A percentile compares a stretch with the other conserved stretches of the same genome.
phyloP scores from a whole-genome alignment of 805 yeast genomes.

The Starmerella potacharoeniae region DNA sequence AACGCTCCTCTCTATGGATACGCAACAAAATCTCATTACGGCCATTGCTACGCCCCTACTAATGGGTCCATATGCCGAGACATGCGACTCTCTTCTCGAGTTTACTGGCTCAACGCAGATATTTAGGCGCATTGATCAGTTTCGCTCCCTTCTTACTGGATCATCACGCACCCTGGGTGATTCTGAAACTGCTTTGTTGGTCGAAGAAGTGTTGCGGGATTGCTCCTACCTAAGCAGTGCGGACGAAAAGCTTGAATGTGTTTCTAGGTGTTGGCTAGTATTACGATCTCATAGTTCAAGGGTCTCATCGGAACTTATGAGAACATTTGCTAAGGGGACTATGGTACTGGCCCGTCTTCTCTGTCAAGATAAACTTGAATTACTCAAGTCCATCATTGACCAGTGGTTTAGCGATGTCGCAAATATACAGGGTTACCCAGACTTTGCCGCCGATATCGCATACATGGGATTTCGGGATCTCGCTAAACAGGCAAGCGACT shows the following conservation, averaged over 20 bases:
- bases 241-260: neutral
- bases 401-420: neutral
- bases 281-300: neutral
- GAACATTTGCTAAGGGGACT: neutral
- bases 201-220: neutral
- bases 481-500: neutral
- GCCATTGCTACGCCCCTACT: neutral
- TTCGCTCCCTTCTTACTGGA: neutral
- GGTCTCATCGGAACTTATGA: neutral
- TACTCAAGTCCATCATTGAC: neutral
- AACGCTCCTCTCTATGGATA: neutral
- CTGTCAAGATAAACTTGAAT: neutral
- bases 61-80: neutral
- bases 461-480: neutral
- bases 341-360: neutral
- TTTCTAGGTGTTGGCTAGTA: neutral
- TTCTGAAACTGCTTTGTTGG: neutral
- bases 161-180: neutral
- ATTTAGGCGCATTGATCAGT: neutral
- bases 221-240: neutral
- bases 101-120: neutral
- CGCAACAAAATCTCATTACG: neutral
- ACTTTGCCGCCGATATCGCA: neutral
- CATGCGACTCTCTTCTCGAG: neutral
- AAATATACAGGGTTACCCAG: neutral